Base-by-base conservation (phyloP, 1,139 yeast genomes). In the Saccharomyces hybrid region DNA sequence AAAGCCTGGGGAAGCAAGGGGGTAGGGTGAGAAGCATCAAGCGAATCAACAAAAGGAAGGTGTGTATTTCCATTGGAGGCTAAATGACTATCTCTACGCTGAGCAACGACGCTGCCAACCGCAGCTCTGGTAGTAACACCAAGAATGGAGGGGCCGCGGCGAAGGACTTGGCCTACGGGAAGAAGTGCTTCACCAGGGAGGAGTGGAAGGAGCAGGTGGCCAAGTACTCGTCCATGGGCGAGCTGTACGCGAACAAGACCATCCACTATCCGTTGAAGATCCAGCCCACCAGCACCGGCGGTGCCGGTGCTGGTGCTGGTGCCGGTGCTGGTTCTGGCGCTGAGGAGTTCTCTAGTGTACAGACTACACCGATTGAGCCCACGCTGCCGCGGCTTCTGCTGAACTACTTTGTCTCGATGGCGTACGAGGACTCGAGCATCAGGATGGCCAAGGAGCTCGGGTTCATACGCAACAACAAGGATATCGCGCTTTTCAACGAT, bases 381-480 rank as follows among this genome's bases (percentile, higher is more conserved):
- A 54, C 64, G 9, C 56, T 66, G n/a, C 65, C 69, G 2, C 57
- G 54, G 38, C 50, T 68, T 20, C 50, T 68, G 51, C 54, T 68
- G 27, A 67, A 68, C 52, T 68, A 66, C 56, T 68, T 68, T 53
- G 63, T 68, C 25, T 58, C 62, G 5, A 62, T 64, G 64, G 67
- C 66, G 0, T 64, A 64, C 50, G 70, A 65, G 51, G 67, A 66
- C 31, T 58, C 70, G 8, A 59, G 67, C 47, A 54, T 64, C 13
- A 56, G 68, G 25, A 64, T 68, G 69, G 69, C 69, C 8, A 60
- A 59, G 55, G 70, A 66, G 51, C 56, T 68, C 25, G 62, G 64
- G 9, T 56, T 59, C 26, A 55, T 66, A 6, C 53, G 56, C 26
- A 56, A 50, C 20, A 66, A 66, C 47, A 60, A 58, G 38, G 71